Evolutionary conservation across 352 stramenopile species (phyloP), one percentile per base, ranked within the genome.

Genomic region (Pythium brassicae): DNA sequence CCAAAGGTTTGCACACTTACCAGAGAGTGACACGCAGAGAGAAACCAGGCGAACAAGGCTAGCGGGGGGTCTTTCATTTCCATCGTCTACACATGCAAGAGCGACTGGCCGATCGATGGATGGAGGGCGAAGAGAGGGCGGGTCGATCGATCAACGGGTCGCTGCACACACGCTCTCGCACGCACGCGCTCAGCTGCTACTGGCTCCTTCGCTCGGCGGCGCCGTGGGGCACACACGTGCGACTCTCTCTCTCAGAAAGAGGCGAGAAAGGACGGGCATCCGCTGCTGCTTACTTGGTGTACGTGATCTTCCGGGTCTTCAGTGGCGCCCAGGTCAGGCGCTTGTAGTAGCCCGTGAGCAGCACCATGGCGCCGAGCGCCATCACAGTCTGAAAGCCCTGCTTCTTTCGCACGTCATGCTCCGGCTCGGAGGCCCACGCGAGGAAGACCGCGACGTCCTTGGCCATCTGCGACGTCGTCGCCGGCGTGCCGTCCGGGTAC

Each of bases 241-340:
- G 17, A n/a, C n/a, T n/a, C n/a, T n/a, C n/a, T n/a, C n/a, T n/a
- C n/a, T n/a, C n/a, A n/a, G n/a, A n/a, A n/a, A n/a, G n/a, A n/a
- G n/a, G n/a, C 25, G 27, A n/a, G 19, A 44, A 25, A 27, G 17
- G 20, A 37, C 23, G n/a, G n/a, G n/a, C n/a, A n/a, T n/a, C n/a
- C 32, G 32, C 32, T 37, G 32, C 32, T 26, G 23, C 61, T 91
- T 92, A 96, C 78, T 99, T 98, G 67, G 97, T 88, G 82, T 99
- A 99, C 44, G 87, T 87, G 70, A 99, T 99, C 86, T 98, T 97
- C 76, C 96, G 83, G 66, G 94, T 98, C 95, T 99, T 99, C 61
- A 98, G 80, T 35, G 94, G 86, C 53, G 91, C 79, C 95, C 97
- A 99, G 78, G 97, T 96, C 71, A 98, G 92, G 65, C 97, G 86